Conservation (phyloP, 2,329 filamentous ascomycete genomes). For the Sclerotinia minor region DNA sequence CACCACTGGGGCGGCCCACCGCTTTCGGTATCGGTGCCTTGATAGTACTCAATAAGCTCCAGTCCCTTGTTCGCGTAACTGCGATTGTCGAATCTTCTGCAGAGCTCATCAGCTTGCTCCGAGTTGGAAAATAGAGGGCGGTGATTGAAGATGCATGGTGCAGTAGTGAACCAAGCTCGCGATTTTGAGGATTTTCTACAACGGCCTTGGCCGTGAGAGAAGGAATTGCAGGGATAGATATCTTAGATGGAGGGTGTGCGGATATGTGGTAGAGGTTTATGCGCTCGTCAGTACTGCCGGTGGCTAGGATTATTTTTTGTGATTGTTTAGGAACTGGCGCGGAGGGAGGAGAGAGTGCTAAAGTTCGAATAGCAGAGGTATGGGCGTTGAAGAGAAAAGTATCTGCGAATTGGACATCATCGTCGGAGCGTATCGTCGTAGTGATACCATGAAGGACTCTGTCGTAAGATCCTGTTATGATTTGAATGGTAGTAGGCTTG, state of each 20-base stretch:
- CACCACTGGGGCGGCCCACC: constrained; percentile 78
- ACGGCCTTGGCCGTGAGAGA: constrained; percentile 71
- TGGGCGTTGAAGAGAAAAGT: constrained; percentile 97
- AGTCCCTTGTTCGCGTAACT: constrained; percentile 84
- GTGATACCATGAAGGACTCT: constrained; percentile 87
- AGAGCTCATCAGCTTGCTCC: constrained; percentile 82
- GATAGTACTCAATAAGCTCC: constrained; percentile 82
- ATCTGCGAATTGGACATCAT: constrained; percentile 71
- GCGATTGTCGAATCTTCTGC: constrained; percentile 91
- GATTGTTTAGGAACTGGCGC: constrained; percentile 58
- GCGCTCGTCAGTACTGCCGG: constrained; percentile 87
- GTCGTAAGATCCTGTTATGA: constrained; percentile 93
- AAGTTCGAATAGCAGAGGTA: constrained; percentile 81
- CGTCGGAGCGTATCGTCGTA: constrained; percentile 59
- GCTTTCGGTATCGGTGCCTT: constrained; percentile 84
- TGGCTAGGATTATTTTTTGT: constrained; percentile 88
- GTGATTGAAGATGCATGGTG: constrained; percentile 86
- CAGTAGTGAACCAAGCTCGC: constrained; percentile 80
- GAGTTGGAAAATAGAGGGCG: constrained; percentile 75
- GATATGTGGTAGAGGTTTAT: constrained; percentile 95
- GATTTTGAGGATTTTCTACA: constrained; percentile 81
- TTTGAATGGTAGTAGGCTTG: constrained; percentile 66
- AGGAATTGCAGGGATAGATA: constrained; percentile 60
- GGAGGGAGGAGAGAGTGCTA: constrained; percentile 80
- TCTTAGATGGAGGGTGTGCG: constrained; percentile 60